Percentiles rank a stretch among this genome's conserved stretches.
These are phyloP conservation scores for Sporothrix schenckii DNA, from an alignment of 2,329 filamentous ascomycete genomes.

Conservation along the genomic window DNA sequence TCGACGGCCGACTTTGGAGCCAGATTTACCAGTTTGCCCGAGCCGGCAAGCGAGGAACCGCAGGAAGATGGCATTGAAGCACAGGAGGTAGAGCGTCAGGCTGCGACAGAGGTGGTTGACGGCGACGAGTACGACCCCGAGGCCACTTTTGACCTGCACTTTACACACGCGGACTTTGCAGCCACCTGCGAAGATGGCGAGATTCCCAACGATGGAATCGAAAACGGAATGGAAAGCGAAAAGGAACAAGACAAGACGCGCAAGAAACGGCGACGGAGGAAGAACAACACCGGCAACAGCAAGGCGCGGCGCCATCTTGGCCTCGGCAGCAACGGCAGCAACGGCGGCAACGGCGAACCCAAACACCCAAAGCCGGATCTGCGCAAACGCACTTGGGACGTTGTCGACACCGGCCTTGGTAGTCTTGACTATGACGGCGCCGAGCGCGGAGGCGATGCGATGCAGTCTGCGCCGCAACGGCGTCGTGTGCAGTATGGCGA, in stretches of 20 bases:
- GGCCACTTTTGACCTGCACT: slow-evolving; percentile 17
- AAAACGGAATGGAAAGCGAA: neutral
- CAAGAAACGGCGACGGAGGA: slow-evolving; percentile 32
- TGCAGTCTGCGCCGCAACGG: slow-evolving; percentile 45
- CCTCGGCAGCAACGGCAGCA: neutral
- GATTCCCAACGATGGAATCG: slow-evolving; percentile 29
- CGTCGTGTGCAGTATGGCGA: slow-evolving; percentile 55
- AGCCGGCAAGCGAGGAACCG: neutral
- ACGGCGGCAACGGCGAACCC: slow-evolving; percentile 37
- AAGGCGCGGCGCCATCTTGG: slow-evolving; percentile 33
- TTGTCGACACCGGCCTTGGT: slow-evolving; percentile 63
- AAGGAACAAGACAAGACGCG: slow-evolving; percentile 32
- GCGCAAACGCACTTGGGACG: slow-evolving; percentile 68
- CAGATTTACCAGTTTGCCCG: slow-evolving; percentile 45
- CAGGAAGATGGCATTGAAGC: neutral
- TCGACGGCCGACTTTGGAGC: slow-evolving; percentile 52
- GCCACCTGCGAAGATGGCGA: slow-evolving; percentile 1
- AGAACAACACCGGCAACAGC: slow-evolving; percentile 43
- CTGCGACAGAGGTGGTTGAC: neutral
- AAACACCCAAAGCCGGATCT: slow-evolving; percentile 52
- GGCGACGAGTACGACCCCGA: slow-evolving; percentile 65
- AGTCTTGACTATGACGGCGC: slow-evolving; percentile 62
- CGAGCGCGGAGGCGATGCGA: slow-evolving; percentile 37
- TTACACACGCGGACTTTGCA: slow-evolving; percentile 4
- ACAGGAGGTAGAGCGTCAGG: neutral